Evolutionary conservation across 371 early-diverging fungal species (phyloP), one percentile per base, ranked within the genome.

Genomic region (Mortierella sp.): DNA sequence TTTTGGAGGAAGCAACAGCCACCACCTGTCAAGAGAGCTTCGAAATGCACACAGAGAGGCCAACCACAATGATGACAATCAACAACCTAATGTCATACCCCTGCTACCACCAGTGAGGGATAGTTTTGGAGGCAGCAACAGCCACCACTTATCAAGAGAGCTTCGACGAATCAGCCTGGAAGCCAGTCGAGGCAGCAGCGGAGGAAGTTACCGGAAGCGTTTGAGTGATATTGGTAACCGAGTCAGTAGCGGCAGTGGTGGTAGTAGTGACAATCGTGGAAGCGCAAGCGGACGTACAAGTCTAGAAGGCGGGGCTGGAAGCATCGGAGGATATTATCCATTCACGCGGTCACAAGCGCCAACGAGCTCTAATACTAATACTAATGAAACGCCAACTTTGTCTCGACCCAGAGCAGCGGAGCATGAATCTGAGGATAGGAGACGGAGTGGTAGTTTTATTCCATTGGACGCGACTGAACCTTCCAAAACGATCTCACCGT

Each of bases 371-470:
- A 26, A 30, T 32, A 39, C 30, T 58, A 26, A 30, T 32, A 39
- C 37, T 35, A 11, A 3, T 16, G 4, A 11, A 16, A n/a, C 9
- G 22, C 22, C 30, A 1, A 5, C 39, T n/a, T 30, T 39, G 12
- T 14, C 62, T 37, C 11, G 2, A 32, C 8, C 54, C 55, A 59
- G 35, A n/a, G 16, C 72, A 28, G 20, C 45, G 16, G 66, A 60
- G 39, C 28, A 26, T 1, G 63, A 64, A 32, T 47, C 63, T 20
- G 68, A 68, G 20, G 57, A 68, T 32, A 69, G 75, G 11, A 69
- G 75, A 8, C 57, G 75, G 55, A 75, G 75, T 18, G 75, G 75
- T 3, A 75, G 75, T 37, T 75, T 75, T 61, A 68, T 75, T 30
- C 75, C 75, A 0, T 35, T 75, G 26, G 68, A 73, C 18, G 12